Evolutionary conservation across 1,284 basidiomycete species (phyloP), one percentile per base, ranked within the genome.

Genomic region (Schizophyllum commune): DNA sequence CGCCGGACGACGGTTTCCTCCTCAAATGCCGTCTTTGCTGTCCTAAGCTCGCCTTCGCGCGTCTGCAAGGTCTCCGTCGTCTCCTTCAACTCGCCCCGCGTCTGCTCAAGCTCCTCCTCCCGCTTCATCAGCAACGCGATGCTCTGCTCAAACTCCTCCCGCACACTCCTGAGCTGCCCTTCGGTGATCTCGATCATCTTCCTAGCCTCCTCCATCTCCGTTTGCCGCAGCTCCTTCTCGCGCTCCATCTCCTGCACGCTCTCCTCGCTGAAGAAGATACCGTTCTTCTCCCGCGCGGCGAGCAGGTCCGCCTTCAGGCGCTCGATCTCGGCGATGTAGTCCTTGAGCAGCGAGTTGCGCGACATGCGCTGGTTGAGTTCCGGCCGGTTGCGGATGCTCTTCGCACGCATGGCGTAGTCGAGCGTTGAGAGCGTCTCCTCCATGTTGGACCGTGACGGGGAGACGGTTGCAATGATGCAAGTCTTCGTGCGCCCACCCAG

Each of bases 341-440:
- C 96, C 71, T 95, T 95, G 59, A 99, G 79, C 39, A 99, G 83
- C 0, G 93, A 89, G 61, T 95, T 92, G 47, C 95, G 89, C 5
- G 93, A 94, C 84, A 98, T 91, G 60, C 94, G 89, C 67, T 94
- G 91, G 72, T 99, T 99, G 58, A 98, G 77, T 74, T 99, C 96
- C 1, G 97, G 97, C 67, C 92, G 90, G 75, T 99, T 99, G 60
- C 89, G 85, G 72, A 99, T 99, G 13, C 92, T 94, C 72, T 97
- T 98, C 34, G 97, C 97, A 52, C 94, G 89, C 52, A 95, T 83
- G 17, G 97, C 97, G 69, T 99, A 99, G 74, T 99, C 96, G 55
- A 99, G 88, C 0, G 97, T 99, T 0, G 96, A 98, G 20, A 98
- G 83, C 0, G 97, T 99, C 75, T 99, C 97, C 74, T 99, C 97